Conservation (phyloP, 148 eudicot genomes). For the Rheum nobile region DNA sequence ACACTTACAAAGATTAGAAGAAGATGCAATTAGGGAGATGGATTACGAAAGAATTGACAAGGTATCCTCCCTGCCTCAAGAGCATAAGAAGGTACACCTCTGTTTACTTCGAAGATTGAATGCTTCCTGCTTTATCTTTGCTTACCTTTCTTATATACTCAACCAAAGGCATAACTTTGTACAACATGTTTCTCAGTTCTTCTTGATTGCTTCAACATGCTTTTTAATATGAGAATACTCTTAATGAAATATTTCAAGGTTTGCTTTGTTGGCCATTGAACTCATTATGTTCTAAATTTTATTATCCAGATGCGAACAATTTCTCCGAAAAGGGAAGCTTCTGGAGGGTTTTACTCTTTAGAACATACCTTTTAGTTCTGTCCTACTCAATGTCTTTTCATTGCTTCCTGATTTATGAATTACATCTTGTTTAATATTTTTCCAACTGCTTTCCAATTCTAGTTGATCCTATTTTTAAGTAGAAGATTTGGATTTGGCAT, state of each 20-base stretch:
- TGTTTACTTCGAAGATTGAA: no score
- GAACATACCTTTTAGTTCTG: neutral
- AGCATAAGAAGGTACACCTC: no score
- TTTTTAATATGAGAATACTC: neutral
- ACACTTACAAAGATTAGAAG: constrained; percentile 65
- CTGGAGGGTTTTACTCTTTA: constrained; percentile 38
- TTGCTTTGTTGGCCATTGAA: neutral
- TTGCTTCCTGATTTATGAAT: neutral
- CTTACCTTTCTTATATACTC: no score
- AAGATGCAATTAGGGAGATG: constrained; percentile 68
- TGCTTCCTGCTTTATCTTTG: no score
- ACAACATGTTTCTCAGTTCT: no score
- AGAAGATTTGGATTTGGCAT: constrained; percentile 90
- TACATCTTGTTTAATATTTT: neutral
- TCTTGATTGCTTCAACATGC: neutral
- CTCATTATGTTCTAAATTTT: neutral
- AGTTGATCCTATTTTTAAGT: constrained; percentile 32
- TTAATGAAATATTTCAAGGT: neutral
- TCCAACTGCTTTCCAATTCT: neutral
- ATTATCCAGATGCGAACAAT: constrained; percentile 56
- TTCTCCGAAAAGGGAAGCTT: constrained; percentile 53
- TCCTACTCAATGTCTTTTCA: neutral
- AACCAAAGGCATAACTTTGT: no score
- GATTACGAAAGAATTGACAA: constrained; percentile 43
- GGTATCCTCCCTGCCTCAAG: constrained; percentile 35